These are phyloP conservation scores for Plectosphaerella cucumerina DNA, from an alignment of 2,329 filamentous ascomycete species.

Conservation along the genomic window DNA sequence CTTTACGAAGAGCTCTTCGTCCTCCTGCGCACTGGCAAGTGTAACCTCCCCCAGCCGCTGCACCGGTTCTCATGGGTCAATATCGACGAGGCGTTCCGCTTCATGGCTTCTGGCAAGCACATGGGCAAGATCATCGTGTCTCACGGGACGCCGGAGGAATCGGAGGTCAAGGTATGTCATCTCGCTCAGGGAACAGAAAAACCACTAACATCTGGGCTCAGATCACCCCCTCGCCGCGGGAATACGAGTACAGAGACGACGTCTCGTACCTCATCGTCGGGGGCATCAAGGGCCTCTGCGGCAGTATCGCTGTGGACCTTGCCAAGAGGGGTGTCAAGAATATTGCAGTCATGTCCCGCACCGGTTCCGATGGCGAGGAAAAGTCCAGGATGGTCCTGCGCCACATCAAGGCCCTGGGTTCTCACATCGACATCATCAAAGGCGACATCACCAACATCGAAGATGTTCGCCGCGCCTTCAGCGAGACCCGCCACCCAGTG, in stretches of 20 bases:
- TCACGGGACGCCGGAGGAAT: not conserved
- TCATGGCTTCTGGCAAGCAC: conserved; percentile 33
- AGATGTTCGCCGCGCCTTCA: conserved; percentile 8
- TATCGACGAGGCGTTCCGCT: conserved; percentile 30
- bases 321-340: conserved; percentile 25
- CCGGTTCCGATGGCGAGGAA: conserved; percentile 20
- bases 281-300: conserved; percentile 30
- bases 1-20: not conserved
- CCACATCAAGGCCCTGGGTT: conserved; percentile 13
- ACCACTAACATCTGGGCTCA: not conserved
- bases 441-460: conserved; percentile 14
- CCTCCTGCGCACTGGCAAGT: not conserved
- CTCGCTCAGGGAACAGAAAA: no score
- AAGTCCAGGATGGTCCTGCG: conserved; percentile 16
- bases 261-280: conserved; percentile 31
- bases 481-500: conserved; percentile 2
- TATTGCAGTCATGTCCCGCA: conserved; percentile 22
- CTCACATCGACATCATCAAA: conserved; percentile 6
- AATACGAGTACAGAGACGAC: conserved; percentile 12
- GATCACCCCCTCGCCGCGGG: not conserved
- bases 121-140: conserved; percentile 33
- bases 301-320: conserved; percentile 25
- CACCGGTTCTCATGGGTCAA: not conserved
- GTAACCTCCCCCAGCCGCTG: not conserved
- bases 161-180: not conserved